Conservation (phyloP, 176 grass and related monocot species). For the Carex cristatella region DNA sequence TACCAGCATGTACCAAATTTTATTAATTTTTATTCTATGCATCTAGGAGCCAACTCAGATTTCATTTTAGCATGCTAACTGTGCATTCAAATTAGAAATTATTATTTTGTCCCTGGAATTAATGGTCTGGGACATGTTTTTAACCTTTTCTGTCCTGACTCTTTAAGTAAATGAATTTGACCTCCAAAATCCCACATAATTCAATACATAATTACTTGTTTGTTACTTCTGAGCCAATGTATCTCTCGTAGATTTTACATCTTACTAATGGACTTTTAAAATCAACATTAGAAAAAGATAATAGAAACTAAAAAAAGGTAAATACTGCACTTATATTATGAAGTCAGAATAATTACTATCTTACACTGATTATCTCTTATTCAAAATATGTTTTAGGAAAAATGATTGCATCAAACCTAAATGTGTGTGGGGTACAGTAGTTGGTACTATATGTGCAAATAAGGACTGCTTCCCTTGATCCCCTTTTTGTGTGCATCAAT, state of each 20-base stretch:
- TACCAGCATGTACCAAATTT: background rate
- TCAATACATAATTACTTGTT: too few species aligned
- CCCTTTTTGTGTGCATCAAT: background rate
- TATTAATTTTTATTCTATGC: background rate
- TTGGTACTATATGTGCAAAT: background rate
- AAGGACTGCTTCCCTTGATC: background rate
- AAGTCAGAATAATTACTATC: background rate
- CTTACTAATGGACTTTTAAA: background rate
- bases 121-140: background rate
- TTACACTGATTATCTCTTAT: background rate
- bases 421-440: background rate
- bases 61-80: background rate
- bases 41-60: background rate
- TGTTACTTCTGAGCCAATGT: too few species aligned
- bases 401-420: background rate
- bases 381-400: background rate
- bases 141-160: background rate
- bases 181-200: background rate
- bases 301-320: background rate
- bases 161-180: background rate
- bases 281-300: background rate
- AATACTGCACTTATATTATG: background rate
- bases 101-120: background rate
- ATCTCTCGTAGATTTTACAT: too few species aligned
- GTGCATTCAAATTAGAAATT: background rate